Evolutionary conservation across 129 eudicot species (phyloP).

Genomic region (Flaveria brownii): DNA sequence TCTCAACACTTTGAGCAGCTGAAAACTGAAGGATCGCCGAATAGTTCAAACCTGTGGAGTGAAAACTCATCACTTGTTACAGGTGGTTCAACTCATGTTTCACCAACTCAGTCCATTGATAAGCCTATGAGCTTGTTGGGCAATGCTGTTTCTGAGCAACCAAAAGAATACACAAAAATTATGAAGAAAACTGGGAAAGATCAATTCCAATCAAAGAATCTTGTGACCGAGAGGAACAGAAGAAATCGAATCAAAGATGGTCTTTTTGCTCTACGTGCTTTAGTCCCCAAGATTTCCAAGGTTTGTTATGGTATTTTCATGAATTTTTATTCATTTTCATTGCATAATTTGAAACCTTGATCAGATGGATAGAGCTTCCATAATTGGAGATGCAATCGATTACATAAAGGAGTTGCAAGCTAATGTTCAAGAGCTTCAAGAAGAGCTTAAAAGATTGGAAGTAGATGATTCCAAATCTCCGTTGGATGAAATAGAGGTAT

Average conservation of each 20-base stretch:
- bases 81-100: constrained; percentile 35
- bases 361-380: constrained; percentile 79
- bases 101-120: constrained; percentile 46
- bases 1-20: constrained; percentile 15
- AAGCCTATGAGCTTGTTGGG: constrained; percentile 13
- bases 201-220: constrained; percentile 65
- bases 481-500: constrained; percentile 31
- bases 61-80: constrained; percentile 35
- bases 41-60: constrained; percentile 48
- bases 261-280: constrained; percentile 63
- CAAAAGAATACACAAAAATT: constrained; percentile 23
- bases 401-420: constrained; percentile 64
- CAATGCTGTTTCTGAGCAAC: constrained; percentile 9
- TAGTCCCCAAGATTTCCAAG: constrained; percentile 92
- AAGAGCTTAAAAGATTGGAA: constrained; percentile 51
- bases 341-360: constrained; percentile 16
- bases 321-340: not conserved
- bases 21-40: constrained; percentile 56
- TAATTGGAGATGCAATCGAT: constrained; percentile 73
- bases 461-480: constrained; percentile 33
- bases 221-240: constrained; percentile 65
- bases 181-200: constrained; percentile 40
- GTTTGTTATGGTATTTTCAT: constrained; percentile 30
- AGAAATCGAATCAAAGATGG: constrained; percentile 71
- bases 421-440: constrained; percentile 35